Base-by-base conservation (phyloP, 495 filamentous ascomycete genomes). In the Tuber magnatum region DNA sequence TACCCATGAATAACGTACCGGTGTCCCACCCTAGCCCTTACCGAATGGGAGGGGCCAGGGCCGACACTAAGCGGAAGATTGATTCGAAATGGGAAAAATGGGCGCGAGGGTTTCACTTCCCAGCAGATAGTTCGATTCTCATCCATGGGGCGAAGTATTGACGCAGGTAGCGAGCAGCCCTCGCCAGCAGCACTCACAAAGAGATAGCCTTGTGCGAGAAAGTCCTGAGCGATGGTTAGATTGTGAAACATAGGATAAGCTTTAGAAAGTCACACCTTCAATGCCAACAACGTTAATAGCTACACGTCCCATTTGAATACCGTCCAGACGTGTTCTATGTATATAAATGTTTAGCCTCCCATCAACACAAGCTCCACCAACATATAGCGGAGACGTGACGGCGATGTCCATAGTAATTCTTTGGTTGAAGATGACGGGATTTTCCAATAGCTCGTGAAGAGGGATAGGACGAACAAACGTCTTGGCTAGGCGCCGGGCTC, bases 1-100 rank as follows among this genome's bases (percentile, higher is more conserved):
- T 78, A 82, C 78, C 78, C 81, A 42, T 79, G 75, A 78, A 89
- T 83, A 61, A 86, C 74, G 70, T 88, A 89, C n/a, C n/a, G n/a
- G n/a, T n/a, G n/a, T 74, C 85, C 82, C 56, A 89, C 88, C 68
- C 83, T 83, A 40, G 85, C 87, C 74, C 85, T 84, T 72, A 85
- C 86, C 12, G 87, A 88, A 32, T 84, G 76, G 75, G 88, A 89
- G 18, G 88, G 88, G 28, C 86, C 85, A 46, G 88, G 88, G 12
- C 88, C 87, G 69, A 88, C 84, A 71, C 87, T 84, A 3, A 88
- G 81, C 3, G 88, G 88, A 41, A 89, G 81, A 73, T 86, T 86
- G 43, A 89, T 68, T 32, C 85, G 82, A 75, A 89, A 89, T 4
- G 87, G 86, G 32, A 89, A 71, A 68, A 83, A 79, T 7, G 84